Percentiles rank a stretch among this genome's conserved stretches.
Evolutionary conservation across 257 asterid species (phyloP).

Genomic region (Ligustrum vulgare): DNA sequence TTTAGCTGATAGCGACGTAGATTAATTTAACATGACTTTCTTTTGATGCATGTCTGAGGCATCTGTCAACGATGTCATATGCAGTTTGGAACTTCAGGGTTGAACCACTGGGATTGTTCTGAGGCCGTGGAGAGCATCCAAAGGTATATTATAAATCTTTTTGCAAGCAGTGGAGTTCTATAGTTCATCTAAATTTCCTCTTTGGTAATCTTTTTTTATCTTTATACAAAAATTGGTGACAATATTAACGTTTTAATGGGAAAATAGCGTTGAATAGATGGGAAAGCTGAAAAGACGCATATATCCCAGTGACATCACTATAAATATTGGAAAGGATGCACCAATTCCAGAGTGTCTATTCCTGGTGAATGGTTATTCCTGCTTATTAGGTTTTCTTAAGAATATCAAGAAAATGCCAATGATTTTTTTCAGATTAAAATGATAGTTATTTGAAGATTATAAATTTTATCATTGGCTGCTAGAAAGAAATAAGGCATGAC

Average conservation of each 20-base stretch:
- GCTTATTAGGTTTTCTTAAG: constrained; percentile 1
- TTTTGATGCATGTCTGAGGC: constrained; percentile 13
- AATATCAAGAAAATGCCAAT: not conserved
- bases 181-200: not conserved
- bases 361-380: constrained; percentile 79
- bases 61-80: constrained; percentile 32
- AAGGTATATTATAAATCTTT: constrained; percentile 51
- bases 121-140: constrained; percentile 99
- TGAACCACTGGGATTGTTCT: constrained; percentile 97
- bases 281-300: constrained; percentile 90
- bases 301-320: constrained; percentile 78
- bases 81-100: constrained; percentile 99
- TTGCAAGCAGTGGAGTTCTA: not conserved
- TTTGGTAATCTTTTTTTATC: not conserved
- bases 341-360: constrained; percentile 90
- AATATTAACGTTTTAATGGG: constrained; percentile 20
- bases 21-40: constrained; percentile 12
- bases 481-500: constrained; percentile 94
- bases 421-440: constrained; percentile 15
- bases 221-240: not conserved
- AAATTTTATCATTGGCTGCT: constrained; percentile 49
- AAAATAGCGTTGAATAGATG: constrained; percentile 55
- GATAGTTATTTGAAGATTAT: constrained; percentile 7
- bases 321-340: constrained; percentile 90
- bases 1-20: not conserved